Percentiles rank a stretch among this genome's conserved stretches.
These are phyloP conservation scores for Cyanidioschyzon merolae DNA, from an alignment of 23 red algal species.

Conservation along the genomic window DNA sequence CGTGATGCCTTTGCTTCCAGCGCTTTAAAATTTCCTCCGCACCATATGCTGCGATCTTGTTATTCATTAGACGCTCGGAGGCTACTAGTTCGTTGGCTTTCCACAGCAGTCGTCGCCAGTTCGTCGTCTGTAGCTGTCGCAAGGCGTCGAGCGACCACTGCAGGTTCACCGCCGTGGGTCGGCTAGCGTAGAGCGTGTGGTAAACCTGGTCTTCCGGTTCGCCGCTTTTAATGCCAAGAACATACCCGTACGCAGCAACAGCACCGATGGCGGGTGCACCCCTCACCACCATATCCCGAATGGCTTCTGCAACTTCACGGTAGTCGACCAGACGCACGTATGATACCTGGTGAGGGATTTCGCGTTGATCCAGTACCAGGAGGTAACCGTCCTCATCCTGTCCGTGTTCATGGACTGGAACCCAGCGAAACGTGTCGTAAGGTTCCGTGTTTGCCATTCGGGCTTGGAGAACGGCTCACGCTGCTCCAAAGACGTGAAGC, in stretches of 20 bases:
- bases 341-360: conserved; percentile 1
- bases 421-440: background rate
- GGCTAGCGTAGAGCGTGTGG: conserved; percentile 3
- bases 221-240: background rate
- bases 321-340: background rate
- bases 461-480: too few relatives aligned
- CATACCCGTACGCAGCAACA: conserved; percentile 35
- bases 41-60: conserved; percentile 24
- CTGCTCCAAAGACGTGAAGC: too few relatives aligned
- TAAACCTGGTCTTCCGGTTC: conserved; percentile 3
- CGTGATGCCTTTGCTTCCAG: background rate
- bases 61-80: conserved; percentile 13
- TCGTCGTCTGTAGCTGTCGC: conserved; percentile 4
- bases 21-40: background rate
- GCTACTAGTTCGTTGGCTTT: conserved; percentile 25
- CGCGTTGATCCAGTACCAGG: conserved; percentile 35
- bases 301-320: conserved; percentile 24
- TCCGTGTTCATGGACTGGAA: too few relatives aligned
- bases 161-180: conserved; percentile 52
- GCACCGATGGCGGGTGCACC: conserved; percentile 48
- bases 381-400: background rate
- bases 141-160: conserved; percentile 33
- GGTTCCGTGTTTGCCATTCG: background rate
- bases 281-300: conserved; percentile 40
- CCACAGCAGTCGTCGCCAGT: background rate